A percentile compares a stretch with the other conserved stretches of the same genome.
Conservation (phyloP, 2,329 filamentous ascomycete genomes). For the Neocucurbitaria cava region DNA sequence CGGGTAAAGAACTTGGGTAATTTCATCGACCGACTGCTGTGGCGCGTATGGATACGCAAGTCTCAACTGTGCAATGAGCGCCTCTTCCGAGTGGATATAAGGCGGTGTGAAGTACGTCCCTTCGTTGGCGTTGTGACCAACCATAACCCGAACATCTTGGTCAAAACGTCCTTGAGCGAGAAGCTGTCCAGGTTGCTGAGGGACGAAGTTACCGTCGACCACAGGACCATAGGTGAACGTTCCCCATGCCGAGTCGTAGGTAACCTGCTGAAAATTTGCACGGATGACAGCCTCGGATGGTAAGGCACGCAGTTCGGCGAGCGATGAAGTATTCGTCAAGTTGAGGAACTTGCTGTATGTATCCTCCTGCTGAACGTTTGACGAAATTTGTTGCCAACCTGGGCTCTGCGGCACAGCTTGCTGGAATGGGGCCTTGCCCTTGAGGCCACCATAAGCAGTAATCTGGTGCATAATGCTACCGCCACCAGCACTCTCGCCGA, state of each 20-base stretch:
- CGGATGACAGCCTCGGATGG: conserved; percentile 39
- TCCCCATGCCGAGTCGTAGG: conserved; percentile 42
- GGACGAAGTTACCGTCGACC: conserved; percentile 45
- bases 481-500: conserved; percentile 49
- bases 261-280: conserved; percentile 44
- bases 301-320: conserved; percentile 43
- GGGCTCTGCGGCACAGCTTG: conserved; percentile 49
- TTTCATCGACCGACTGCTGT: conserved; percentile 47
- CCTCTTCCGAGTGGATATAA: conserved; percentile 42
- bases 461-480: conserved; percentile 51
- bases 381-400: conserved; percentile 46
- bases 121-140: conserved; percentile 55
- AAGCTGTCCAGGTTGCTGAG: conserved; percentile 41
- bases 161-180: conserved; percentile 48
- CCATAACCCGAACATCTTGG: conserved; percentile 44
- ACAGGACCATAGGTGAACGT: conserved; percentile 42
- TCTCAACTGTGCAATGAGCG: conserved; percentile 34
- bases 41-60: conserved; percentile 40
- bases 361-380: conserved; percentile 37
- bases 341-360: conserved; percentile 39
- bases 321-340: conserved; percentile 41
- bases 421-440: conserved; percentile 49
- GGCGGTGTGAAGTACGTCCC: conserved; percentile 54
- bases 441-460: conserved; percentile 47
- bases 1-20: conserved; percentile 58